phyloP scores from a whole-genome alignment of 805 yeast species.

The Zygosaccharomyces lentus region DNA sequence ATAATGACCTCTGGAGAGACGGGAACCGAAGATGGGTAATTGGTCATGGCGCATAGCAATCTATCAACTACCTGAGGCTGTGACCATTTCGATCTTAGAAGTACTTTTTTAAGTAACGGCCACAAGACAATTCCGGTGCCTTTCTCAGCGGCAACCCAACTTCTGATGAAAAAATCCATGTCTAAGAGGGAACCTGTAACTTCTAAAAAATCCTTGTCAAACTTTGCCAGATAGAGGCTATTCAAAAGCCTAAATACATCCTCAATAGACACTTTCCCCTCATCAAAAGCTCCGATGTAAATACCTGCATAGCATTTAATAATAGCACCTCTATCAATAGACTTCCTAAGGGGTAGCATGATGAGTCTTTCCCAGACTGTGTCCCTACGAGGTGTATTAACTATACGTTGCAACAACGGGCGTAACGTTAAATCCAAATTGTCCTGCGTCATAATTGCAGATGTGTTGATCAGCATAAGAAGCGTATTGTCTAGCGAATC shows the following conservation, averaged over 20 bases:
- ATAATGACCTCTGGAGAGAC: conserved; percentile 5
- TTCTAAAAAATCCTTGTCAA: background rate
- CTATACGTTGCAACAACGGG: conserved; percentile 4
- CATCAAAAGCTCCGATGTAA: background rate
- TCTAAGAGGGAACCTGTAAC: background rate
- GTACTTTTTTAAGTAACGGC: conserved; percentile 3
- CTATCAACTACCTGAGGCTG: background rate
- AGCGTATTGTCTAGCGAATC: background rate
- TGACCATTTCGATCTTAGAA: background rate
- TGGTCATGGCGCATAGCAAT: background rate
- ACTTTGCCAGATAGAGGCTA: background rate
- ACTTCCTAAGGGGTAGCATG: background rate
- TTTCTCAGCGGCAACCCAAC: background rate
- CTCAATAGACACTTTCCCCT: background rate
- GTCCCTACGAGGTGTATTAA: background rate
- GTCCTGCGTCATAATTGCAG: conserved; percentile 1
- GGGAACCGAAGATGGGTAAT: conserved; percentile 1
- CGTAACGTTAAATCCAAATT: background rate
- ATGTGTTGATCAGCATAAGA: background rate
- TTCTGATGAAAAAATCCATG: background rate
- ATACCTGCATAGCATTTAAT: background rate
- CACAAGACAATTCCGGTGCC: conserved; percentile 4
- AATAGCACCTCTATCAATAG: background rate
- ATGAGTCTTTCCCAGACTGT: conserved; percentile 5
- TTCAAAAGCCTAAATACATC: background rate